phyloP scores from a whole-genome alignment of 2,329 filamentous ascomycete genomes.

The Cordyceps pruinosa region DNA sequence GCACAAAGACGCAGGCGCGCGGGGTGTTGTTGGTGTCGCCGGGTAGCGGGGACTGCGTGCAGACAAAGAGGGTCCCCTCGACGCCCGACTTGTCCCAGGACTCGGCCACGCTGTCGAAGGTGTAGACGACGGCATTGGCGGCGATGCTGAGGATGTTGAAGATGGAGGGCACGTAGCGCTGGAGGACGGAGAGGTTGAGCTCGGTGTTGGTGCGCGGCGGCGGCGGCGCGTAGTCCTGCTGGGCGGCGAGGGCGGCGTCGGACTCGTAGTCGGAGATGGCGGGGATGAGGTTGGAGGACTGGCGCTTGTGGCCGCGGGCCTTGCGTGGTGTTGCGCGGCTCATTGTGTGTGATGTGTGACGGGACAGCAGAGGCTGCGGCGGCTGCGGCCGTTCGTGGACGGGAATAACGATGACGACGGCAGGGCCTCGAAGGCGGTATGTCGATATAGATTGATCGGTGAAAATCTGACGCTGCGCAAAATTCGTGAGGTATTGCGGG shows the following conservation, averaged over 20 bases:
- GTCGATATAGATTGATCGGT: too few relatives aligned
- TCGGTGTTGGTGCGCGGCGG: constrained; percentile 69
- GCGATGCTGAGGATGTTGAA: constrained; percentile 70
- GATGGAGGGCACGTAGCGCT: constrained; percentile 71
- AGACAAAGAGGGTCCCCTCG: constrained; percentile 86
- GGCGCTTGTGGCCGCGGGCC: constrained; percentile 31
- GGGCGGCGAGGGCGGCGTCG: constrained; percentile 37
- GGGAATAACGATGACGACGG: background rate
- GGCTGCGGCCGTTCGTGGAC: background rate
- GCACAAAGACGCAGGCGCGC: constrained; percentile 57
- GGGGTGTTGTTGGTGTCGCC: constrained; percentile 28
- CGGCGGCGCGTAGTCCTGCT: constrained; percentile 34
- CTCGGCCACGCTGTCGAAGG: constrained; percentile 57
- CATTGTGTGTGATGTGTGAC: constrained; percentile 27
- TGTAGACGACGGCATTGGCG: constrained; percentile 80
- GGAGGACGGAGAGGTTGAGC: constrained; percentile 79
- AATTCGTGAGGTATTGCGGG: background rate
- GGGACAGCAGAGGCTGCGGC: background rate
- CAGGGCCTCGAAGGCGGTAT: too few relatives aligned
- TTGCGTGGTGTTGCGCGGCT: constrained; percentile 37
- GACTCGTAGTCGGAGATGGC: constrained; percentile 58
- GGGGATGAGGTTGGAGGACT: constrained; percentile 33
- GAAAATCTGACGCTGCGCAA: too few relatives aligned
- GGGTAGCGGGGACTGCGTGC: constrained; percentile 48
- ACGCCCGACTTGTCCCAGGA: constrained; percentile 80